phyloP scores from a whole-genome alignment of 2,329 filamentous ascomycete species.

The Acarospora socialis region DNA sequence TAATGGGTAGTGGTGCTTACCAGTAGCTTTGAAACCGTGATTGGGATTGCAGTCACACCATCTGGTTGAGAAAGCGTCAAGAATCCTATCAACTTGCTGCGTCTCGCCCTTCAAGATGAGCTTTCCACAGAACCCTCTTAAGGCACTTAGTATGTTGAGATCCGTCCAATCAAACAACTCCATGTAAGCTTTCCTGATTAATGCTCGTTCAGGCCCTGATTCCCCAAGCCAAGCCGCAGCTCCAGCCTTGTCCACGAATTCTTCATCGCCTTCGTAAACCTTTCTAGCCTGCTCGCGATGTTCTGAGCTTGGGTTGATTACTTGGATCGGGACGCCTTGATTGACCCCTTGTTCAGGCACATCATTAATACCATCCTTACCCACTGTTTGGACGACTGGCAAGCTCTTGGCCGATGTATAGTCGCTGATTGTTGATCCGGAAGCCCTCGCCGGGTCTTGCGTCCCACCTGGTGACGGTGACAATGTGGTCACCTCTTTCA shows the following conservation, averaged over 20 bases:
- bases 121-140: slow-evolving; percentile 68
- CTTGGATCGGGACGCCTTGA: not conserved
- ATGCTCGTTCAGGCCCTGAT: slow-evolving; percentile 36
- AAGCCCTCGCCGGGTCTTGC: slow-evolving; percentile 21
- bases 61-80: slow-evolving; percentile 73
- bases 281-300: slow-evolving; percentile 65
- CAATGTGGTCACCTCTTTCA: slow-evolving; percentile 16
- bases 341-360: slow-evolving; percentile 13
- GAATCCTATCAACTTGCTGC: slow-evolving; percentile 88
- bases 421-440: slow-evolving; percentile 27
- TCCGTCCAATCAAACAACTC: slow-evolving; percentile 75
- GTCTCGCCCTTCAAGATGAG: slow-evolving; percentile 81
- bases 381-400: slow-evolving; percentile 2
- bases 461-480: slow-evolving; percentile 16
- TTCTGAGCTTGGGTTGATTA: slow-evolving; percentile 39
- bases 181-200: slow-evolving; percentile 68
- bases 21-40: slow-evolving; percentile 80
- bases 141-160: slow-evolving; percentile 61
- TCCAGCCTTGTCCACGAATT: slow-evolving; percentile 62
- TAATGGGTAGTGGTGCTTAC: no score
- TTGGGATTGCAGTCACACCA: slow-evolving; percentile 91
- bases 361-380: slow-evolving; percentile 8
- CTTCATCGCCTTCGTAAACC: slow-evolving; percentile 74
- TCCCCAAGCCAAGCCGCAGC: slow-evolving; percentile 85
- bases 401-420: slow-evolving; percentile 26